These are phyloP conservation scores for Saccharum officinarum DNA, from an alignment of 176 grass and related monocot genomes.

Conservation along the genomic window DNA sequence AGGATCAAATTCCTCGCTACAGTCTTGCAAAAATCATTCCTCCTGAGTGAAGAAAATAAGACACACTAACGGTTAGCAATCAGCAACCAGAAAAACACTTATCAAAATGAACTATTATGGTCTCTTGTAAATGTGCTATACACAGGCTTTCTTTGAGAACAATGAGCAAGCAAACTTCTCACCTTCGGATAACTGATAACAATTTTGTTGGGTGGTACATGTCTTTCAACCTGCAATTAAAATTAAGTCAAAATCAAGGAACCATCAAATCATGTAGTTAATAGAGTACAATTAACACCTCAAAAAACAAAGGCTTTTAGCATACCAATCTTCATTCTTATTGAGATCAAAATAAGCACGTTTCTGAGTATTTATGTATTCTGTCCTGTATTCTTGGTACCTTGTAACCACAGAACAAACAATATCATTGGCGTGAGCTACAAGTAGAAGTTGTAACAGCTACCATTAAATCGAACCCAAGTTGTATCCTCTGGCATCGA, in stretches of 20 bases:
- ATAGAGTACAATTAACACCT: neutral
- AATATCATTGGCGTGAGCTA: constrained; percentile 9
- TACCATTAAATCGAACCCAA: constrained; percentile 15
- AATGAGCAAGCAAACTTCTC: constrained; percentile 24
- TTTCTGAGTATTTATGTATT: constrained; percentile 87
- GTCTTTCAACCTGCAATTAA: constrained; percentile 81
- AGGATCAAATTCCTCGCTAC: constrained; percentile 64
- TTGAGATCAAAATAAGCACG: constrained; percentile 77
- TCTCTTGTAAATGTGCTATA: neutral
- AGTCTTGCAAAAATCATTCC: constrained; percentile 54
- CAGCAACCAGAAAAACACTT: constrained; percentile 14
- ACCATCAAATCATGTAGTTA: constrained; percentile 5
- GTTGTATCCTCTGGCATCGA: neutral
- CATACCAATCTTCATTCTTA: constrained; percentile 81
- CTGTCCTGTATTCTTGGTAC: constrained; percentile 71
- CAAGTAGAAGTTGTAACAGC: constrained; percentile 4
- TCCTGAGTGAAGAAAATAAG: constrained; percentile 39
- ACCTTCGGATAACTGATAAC: constrained; percentile 81
- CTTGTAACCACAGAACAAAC: constrained; percentile 43
- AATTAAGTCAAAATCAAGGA: constrained; percentile 17
- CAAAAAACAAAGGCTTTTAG: neutral
- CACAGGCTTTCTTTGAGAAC: neutral
- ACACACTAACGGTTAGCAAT: neutral
- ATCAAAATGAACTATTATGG: neutral
- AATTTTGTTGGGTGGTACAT: constrained; percentile 95